Percentiles rank a stretch among this genome's conserved stretches.
phyloP scores from a whole-genome alignment of 2,329 filamentous ascomycete genomes.

The Exophiala sp. region DNA sequence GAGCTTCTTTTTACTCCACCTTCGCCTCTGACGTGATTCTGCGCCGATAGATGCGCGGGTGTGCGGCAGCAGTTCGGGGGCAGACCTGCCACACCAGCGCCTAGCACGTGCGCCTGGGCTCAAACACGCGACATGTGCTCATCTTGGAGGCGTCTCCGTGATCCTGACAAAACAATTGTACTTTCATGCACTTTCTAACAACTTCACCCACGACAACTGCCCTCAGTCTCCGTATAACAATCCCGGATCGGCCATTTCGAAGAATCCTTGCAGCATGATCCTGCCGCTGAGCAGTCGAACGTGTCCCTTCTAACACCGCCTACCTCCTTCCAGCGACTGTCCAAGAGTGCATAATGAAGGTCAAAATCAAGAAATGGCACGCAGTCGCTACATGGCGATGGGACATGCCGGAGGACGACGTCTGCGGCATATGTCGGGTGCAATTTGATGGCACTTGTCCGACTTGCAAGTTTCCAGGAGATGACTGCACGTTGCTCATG shows the following conservation, averaged over 20 bases:
- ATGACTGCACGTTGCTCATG: constrained; percentile 88
- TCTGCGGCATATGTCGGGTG: constrained; percentile 97
- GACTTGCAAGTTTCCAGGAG: constrained; percentile 95
- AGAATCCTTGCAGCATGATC: too few species aligned
- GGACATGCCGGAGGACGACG: constrained; percentile 96
- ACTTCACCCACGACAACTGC: too few species aligned
- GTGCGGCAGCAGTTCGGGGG: not conserved
- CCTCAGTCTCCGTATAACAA: too few species aligned
- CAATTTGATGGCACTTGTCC: constrained; percentile 98
- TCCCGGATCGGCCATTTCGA: too few species aligned
- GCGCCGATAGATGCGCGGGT: not conserved
- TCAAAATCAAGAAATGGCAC: constrained; percentile 89
- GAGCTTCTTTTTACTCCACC: not conserved
- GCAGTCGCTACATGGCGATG: constrained; percentile 95
- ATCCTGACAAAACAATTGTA: too few species aligned
- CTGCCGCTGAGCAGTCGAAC: too few species aligned
- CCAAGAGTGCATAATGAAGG: constrained; percentile 66
- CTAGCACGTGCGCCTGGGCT: too few species aligned
- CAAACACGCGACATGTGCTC: not conserved
- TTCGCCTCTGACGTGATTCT: not conserved
- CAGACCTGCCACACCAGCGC: not conserved
- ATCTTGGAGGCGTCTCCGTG: not conserved
- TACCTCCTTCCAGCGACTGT: not conserved
- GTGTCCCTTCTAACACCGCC: not conserved
- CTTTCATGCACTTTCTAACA: too few species aligned